Percentiles rank a stretch among this genome's conserved stretches.
These are phyloP conservation scores for Lachancea sp. DNA, from an alignment of 805 yeast genomes.

Conservation along the genomic window DNA sequence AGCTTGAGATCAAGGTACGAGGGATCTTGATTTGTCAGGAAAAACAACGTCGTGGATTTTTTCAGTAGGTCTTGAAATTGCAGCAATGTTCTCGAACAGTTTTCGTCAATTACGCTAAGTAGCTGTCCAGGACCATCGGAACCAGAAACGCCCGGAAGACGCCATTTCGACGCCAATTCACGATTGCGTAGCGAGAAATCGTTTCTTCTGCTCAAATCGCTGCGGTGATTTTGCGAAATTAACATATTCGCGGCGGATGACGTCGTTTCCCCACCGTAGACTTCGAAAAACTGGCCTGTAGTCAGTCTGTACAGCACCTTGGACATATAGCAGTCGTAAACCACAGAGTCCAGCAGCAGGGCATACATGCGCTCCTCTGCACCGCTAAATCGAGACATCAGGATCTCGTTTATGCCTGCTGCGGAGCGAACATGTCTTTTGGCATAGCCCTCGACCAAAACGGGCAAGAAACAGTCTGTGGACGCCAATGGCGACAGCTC, in stretches of 20 bases:
- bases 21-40: constrained; percentile 8
- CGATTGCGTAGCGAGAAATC: constrained; percentile 36
- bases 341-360: constrained; percentile 39
- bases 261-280: constrained; percentile 16
- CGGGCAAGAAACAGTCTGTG: constrained; percentile 45
- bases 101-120: constrained; percentile 15
- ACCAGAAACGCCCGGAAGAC: background rate
- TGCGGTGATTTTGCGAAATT: background rate
- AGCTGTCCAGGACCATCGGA: constrained; percentile 13
- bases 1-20: constrained; percentile 29
- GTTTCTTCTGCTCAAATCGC: constrained; percentile 26
- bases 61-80: constrained; percentile 22
- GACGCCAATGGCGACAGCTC: constrained; percentile 46
- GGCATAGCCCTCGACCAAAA: constrained; percentile 44
- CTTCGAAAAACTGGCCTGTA: constrained; percentile 15
- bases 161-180: constrained; percentile 10
- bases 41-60: background rate
- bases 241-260: background rate
- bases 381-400: constrained; percentile 29
- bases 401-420: constrained; percentile 34
- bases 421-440: constrained; percentile 35
- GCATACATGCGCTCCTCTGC: constrained; percentile 34
- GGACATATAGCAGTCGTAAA: constrained; percentile 47
- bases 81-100: constrained; percentile 20
- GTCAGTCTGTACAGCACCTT: constrained; percentile 25